Evolutionary conservation across 108 stramenopile genomes (phyloP), one percentile per base, ranked within the genome.

Genomic region (Schizochytrium sp.): DNA sequence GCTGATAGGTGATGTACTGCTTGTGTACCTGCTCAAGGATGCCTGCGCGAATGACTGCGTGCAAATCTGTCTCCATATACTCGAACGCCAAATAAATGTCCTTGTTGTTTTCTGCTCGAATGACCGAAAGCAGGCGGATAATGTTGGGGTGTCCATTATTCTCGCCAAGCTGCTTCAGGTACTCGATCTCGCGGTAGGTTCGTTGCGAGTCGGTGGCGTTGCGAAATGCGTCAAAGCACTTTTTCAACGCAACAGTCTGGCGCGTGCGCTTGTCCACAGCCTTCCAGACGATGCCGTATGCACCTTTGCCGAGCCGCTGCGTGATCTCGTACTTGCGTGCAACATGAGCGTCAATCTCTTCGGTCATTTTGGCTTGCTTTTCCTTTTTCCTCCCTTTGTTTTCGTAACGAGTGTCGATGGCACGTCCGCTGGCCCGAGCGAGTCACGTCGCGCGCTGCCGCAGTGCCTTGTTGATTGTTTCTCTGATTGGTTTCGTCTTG

Each of bases 41-140:
- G 44, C 92, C 88, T 6, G 96, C 95, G 44, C 95, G 92, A 28
- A 97, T 96, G n/a, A 96, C 96, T 28, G 95, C 95, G 89, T 95
- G 94, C 44, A 97, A 89, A 88, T 97, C 97, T 6, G 95, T 94
- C 23, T 96, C 95, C 95, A 96, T 94, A 69, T 94, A 95, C 59
- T 97, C 96, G 57, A 96, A 96, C 5, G 94, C 94, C 51, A 96
- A 91, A 93, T 96, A 97, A 5, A 97, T 92, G 87, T 97, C 97
- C 21, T 91, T 90, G 87, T 95, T 96, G 72, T 96, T 96, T 60
- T 96, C 95, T 2, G 96, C 95, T 43, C 92, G 94, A 21, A 96
- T 90, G 55, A 97, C 94, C 58, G 92, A 93, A 60, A 90, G 90
- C 16, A 97, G 91, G 29, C 94, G 90, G 23, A 97, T 95, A 59